Evolutionary conservation across 2,329 filamentous ascomycete genomes (phyloP), one percentile per base, ranked within the genome.

Genomic region (Ascochyta pisi): DNA sequence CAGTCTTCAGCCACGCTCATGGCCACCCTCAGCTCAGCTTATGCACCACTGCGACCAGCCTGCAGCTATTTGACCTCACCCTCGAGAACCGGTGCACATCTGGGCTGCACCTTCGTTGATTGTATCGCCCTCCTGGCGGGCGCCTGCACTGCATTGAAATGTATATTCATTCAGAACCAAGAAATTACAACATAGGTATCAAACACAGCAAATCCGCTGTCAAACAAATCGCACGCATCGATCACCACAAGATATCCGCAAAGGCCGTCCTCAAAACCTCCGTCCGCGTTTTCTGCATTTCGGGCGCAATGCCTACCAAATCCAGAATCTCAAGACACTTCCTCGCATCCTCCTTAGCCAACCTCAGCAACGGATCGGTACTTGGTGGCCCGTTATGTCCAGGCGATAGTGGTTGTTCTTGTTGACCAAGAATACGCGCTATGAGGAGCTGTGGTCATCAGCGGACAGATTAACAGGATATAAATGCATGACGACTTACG

Each of bases 251-350:
- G 27, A 78, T 77, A 51, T 75, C 73, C 55, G 77, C 72, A 62
- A 78, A 80, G 0, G 78, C 79, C 29, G 76, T 77, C 45, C 76
- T 69, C 53, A 82, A 63, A 8, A 81, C 79, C 26, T 79, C 77
- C 6, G 77, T 80, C 54, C 79, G 69, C 49, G 79, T 80, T 65
- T 78, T 78, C 58, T 79, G 79, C 77, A 81, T 80, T 61, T 81
- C 79, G 2, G 78, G 70, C 33, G 75, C 77, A 13, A 75, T 76
- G 29, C 78, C 78, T 0, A 76, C 73, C 10, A 76, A 44, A 52
- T 82, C 78, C 52, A 82, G 65, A 10, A 82, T 78, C 19, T 80
- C 75, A 6, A 82, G 67, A 68, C 79, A 80, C 15, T 73, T 72
- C 6, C 70, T 62, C 5, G 79, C 76, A 57, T 81, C 79, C 4